Percentiles rank a stretch among this genome's conserved stretches.
These are phyloP conservation scores for Fusarium armeniacum DNA, from an alignment of 2,329 filamentous ascomycete genomes.

Conservation along the genomic window DNA sequence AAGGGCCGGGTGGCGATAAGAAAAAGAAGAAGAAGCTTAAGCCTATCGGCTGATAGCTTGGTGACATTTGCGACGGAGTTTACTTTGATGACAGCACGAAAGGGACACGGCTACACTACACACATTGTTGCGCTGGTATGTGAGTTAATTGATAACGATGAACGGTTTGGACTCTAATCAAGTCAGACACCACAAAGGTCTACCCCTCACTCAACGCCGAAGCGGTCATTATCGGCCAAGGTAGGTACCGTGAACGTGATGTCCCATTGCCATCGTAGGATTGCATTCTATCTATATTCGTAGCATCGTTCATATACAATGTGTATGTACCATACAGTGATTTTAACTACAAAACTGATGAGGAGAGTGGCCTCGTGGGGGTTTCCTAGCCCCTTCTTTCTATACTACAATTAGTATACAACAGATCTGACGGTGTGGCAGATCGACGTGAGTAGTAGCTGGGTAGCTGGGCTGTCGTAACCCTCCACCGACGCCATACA, in stretches of 20 bases:
- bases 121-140: constrained; percentile 46
- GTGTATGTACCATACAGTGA: constrained; percentile 17
- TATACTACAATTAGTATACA: constrained; percentile 55
- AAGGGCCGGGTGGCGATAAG: constrained; percentile 72
- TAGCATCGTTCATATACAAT: constrained; percentile 20
- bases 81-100: constrained; percentile 22
- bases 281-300: constrained; percentile 21
- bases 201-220: constrained; percentile 17
- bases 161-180: constrained; percentile 53
- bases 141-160: constrained; percentile 53
- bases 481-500: constrained; percentile 50
- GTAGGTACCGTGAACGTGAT: constrained; percentile 39
- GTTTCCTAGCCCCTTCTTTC: constrained; percentile 49
- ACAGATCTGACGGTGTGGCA: constrained; percentile 46
- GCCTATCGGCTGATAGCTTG: constrained; percentile 65
- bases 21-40: constrained; percentile 81
- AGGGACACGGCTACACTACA: constrained; percentile 32
- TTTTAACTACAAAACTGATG: constrained; percentile 44
- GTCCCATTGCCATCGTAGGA: constrained; percentile 17
- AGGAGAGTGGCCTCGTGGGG: constrained; percentile 56
- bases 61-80: constrained; percentile 26
- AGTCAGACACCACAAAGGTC: constrained; percentile 41
- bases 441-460: constrained; percentile 48
- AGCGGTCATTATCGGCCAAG: constrained; percentile 25
- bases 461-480: constrained; percentile 37